Percentiles rank a stretch among this genome's conserved stretches.
phyloP scores from a whole-genome alignment of 2,329 filamentous ascomycete genomes.

The Sporothrix schenckii region DNA sequence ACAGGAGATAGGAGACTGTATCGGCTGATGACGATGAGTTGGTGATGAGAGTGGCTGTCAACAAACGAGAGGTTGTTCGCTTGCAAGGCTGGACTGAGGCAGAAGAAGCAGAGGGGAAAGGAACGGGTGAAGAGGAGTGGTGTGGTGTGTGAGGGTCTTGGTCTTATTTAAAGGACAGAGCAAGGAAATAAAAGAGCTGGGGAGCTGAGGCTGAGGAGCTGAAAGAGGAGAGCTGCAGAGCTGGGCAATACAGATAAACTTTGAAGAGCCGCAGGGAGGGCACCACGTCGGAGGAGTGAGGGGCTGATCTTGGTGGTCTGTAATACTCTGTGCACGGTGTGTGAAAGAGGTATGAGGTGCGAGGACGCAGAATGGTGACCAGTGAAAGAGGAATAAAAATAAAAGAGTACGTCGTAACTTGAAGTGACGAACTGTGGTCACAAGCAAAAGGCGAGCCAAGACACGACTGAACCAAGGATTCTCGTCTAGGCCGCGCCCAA shows the following conservation, averaged over 20 bases:
- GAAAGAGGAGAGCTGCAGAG: background rate
- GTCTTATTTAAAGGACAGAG: background rate
- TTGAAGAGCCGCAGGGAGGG: background rate
- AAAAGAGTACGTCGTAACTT: background rate
- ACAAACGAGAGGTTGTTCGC: background rate
- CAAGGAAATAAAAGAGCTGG: background rate
- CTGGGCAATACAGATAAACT: background rate
- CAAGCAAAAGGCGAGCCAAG: background rate
- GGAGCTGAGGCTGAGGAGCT: background rate
- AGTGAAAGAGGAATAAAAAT: background rate
- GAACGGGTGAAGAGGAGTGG: background rate
- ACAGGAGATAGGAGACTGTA: background rate
- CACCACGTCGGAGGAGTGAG: background rate
- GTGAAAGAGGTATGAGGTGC: background rate
- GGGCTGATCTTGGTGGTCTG: background rate
- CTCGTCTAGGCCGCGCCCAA: background rate
- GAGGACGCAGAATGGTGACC: background rate
- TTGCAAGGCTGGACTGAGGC: background rate
- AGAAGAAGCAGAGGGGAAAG: background rate
- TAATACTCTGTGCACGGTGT: background rate
- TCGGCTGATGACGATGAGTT: background rate
- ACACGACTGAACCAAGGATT: too few species aligned
- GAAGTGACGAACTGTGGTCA: background rate
- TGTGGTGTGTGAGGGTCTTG: slow-evolving; percentile 8
- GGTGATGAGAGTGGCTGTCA: background rate